Base-by-base conservation (phyloP, 78 protist species). In the Protostelium mycophagum region DNA sequence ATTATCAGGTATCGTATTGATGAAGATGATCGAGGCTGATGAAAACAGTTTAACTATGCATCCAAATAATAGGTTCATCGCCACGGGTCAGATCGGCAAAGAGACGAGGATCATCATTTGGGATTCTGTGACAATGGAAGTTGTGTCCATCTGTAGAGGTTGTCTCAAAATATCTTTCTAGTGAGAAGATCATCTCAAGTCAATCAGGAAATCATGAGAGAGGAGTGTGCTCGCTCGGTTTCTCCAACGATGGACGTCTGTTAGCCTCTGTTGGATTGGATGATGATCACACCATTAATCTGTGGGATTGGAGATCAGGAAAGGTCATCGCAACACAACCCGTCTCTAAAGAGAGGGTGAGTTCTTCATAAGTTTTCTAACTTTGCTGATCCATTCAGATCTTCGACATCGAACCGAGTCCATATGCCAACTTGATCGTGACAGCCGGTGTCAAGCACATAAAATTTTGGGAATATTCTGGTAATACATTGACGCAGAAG, bases 281-380 rank as follows among this genome's bases (percentile, higher is more conserved):
- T 90, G 88, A 87, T 28, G 85, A 87, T 38, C 63, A 92, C 89
- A 35, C 88, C 34, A n/a, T 93, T 36, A 73, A 28, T 5, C 36
- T 96, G 28, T 94, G 90, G 91, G 93, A 89, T 29, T 91, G 95
- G 95, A 87, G 34, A 38, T 29, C 10, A n/a, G 92, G 90, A 25
- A 1, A 0, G 38, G 37, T 0, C 29, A 23, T 90, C 37, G 91
- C 88, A 36, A 0, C 25, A 1, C 38, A 9, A 34, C 0, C 34
- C 36, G 38, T 63, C 38, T 25, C 25, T 39, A 39, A 0, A 35
- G 85, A 63, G 39, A 34, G 73, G 16, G 73, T 51, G 73, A 51
- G 73, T 16, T 51, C 73, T 25, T 16, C 5, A 5, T 25, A 16
- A 51, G 73, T 51, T 25, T 16, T n/a, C n/a, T n/a, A n/a, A n/a